phyloP scores from a whole-genome alignment of 305 asterid genomes.

The Fraxinus latifolia region DNA sequence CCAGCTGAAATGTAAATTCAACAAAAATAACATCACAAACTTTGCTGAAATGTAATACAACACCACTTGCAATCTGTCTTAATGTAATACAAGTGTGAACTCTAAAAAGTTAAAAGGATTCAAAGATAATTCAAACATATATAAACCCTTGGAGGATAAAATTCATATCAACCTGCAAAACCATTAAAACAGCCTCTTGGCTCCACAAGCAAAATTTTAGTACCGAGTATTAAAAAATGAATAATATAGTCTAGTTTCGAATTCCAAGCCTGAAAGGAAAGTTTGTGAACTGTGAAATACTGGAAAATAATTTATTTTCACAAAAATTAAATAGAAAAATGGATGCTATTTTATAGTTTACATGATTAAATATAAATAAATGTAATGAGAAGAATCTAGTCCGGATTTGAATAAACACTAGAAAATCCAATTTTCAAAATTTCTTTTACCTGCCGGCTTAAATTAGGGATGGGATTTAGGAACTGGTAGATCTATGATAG shows the following conservation, averaged over 20 bases:
- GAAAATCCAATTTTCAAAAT: background rate
- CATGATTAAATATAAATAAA: background rate
- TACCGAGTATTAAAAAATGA: background rate
- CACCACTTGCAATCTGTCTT: background rate
- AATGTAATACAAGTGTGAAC: background rate
- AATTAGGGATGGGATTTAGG: background rate
- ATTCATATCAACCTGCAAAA: background rate
- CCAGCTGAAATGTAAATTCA: slow-evolving; percentile 30
- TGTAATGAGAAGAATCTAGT: background rate
- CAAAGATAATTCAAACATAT: background rate
- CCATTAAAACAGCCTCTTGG: background rate
- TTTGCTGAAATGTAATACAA: slow-evolving; percentile 57
- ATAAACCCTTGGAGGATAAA: background rate
- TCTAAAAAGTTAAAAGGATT: background rate
- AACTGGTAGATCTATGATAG: background rate
- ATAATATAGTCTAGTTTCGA: background rate
- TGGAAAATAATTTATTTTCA: background rate
- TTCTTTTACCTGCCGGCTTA: background rate
- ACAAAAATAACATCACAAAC: background rate
- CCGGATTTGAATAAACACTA: background rate
- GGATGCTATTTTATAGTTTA: background rate
- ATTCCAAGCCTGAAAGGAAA: background rate
- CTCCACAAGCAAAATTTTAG: background rate
- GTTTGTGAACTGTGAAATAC: background rate
- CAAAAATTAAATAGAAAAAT: no score